These are phyloP conservation scores for Eimeria praecox DNA, from an alignment of 169 alveolate genomes.

Conservation along the genomic window DNA sequence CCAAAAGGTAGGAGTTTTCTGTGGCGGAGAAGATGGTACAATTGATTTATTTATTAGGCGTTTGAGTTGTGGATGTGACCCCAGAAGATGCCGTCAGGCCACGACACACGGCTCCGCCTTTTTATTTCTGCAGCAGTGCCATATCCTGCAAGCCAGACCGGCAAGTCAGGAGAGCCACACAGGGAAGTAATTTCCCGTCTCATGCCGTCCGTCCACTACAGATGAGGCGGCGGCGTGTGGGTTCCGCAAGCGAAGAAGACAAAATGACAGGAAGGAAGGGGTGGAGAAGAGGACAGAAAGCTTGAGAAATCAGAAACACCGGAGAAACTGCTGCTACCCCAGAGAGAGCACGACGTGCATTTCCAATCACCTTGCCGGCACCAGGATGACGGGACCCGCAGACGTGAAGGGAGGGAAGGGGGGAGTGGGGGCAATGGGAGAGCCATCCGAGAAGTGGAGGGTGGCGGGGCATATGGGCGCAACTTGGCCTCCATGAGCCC, in stretches of 20 bases:
- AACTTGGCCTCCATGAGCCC: constrained; percentile 32
- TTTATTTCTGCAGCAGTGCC: background rate
- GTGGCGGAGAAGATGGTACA: background rate
- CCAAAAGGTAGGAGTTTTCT: constrained; percentile 4
- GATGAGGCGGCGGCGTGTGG: constrained; percentile 49
- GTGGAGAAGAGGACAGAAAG: background rate
- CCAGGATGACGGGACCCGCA: constrained; percentile 8
- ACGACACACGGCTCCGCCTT: background rate
- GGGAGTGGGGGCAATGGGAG: constrained; percentile 23
- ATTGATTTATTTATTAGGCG: background rate
- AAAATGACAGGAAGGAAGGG: background rate
- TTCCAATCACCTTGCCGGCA: constrained; percentile 48
- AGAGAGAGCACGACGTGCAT: constrained; percentile 7
- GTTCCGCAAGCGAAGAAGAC: background rate
- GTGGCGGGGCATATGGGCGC: constrained; percentile 1
- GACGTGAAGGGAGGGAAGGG: background rate
- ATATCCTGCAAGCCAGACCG: background rate
- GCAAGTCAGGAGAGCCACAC: constrained; percentile 25
- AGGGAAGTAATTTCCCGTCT: constrained; percentile 35
- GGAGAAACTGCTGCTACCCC: background rate
- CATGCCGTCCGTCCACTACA: constrained; percentile 18
- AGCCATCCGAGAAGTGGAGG: background rate
- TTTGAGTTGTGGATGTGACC: background rate
- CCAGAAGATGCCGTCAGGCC: background rate
- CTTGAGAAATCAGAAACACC: constrained; percentile 40